phyloP scores from a whole-genome alignment of 192 early-diverging fungal species.

The Linnemannia exigua region DNA sequence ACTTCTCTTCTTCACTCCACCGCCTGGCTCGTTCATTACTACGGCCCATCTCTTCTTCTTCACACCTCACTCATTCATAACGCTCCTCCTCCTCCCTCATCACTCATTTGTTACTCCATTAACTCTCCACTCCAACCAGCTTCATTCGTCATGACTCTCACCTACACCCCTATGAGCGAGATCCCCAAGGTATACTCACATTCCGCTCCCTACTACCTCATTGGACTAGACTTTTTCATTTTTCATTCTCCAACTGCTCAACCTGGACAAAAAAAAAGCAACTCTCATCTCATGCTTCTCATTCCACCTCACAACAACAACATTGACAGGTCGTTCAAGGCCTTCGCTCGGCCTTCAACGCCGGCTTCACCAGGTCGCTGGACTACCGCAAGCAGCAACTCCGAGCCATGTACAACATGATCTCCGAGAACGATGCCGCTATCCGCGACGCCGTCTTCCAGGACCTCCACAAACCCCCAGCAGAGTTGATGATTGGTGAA shows the following conservation, averaged over 20 bases:
- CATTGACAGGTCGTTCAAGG: constrained; percentile 51
- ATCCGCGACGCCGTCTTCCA: constrained; percentile 71
- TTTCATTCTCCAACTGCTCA: not conserved
- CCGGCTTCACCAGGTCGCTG: constrained; percentile 61
- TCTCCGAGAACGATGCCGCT: constrained; percentile 73
- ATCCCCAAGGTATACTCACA: constrained; percentile 42
- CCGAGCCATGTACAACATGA: constrained; percentile 68
- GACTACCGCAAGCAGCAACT: constrained; percentile 75
- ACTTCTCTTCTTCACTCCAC: not conserved
- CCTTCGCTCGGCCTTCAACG: constrained; percentile 53
- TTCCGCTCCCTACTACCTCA: not conserved
- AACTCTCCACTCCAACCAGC: not conserved
- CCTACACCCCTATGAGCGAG: constrained; percentile 40
- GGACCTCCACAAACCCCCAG: constrained; percentile 72
- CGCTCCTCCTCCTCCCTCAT: not conserved
- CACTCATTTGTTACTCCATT: not conserved
- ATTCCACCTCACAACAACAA: not conserved
- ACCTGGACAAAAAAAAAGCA: not conserved
- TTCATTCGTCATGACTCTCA: constrained; percentile 29
- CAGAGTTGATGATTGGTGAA: constrained; percentile 74
- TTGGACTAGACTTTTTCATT: no score
- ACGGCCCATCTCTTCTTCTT: constrained; percentile 15
- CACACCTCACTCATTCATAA: not conserved
- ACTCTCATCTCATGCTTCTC: not conserved
- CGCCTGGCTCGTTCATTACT: constrained; percentile 31